Percentiles rank a stretch among this genome's conserved stretches.
phyloP scores from a whole-genome alignment of 352 stramenopile genomes.

The Pilasporangium apinafurcum region DNA sequence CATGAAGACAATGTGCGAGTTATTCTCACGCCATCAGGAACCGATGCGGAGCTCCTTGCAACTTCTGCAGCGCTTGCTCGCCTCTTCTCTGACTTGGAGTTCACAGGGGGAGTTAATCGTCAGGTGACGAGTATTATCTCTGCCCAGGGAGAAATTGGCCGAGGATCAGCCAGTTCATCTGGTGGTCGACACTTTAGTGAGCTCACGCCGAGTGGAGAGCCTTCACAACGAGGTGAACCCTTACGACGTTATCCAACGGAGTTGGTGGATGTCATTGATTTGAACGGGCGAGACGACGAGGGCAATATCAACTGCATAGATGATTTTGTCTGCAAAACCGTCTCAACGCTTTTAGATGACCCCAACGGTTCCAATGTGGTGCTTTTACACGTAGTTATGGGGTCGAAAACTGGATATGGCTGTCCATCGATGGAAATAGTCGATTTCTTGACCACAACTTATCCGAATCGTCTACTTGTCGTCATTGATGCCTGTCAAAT shows the following conservation, averaged over 20 bases:
- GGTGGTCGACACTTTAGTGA: slow-evolving; percentile 79
- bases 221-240: slow-evolving; percentile 24
- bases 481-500: slow-evolving; percentile 88
- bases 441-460: slow-evolving; percentile 37
- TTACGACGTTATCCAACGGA: slow-evolving; percentile 54
- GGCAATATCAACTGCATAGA: slow-evolving; percentile 50
- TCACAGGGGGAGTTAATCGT: slow-evolving; percentile 18
- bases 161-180: slow-evolving; percentile 69
- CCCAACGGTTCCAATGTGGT: slow-evolving; percentile 48
- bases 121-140: slow-evolving; percentile 83
- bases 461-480: slow-evolving; percentile 68
- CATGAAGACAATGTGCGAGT: slow-evolving; percentile 41
- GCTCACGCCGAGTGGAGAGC: slow-evolving; percentile 64
- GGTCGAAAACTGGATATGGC: slow-evolving; percentile 80
- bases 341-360: slow-evolving; percentile 37
- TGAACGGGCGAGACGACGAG: slow-evolving; percentile 46
- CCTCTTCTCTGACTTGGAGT: slow-evolving; percentile 38
- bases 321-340: slow-evolving; percentile 25
- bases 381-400: slow-evolving; percentile 81
- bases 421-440: slow-evolving; percentile 69
- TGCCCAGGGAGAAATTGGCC: slow-evolving; percentile 78
- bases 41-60: slow-evolving; percentile 81
- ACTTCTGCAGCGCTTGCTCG: slow-evolving; percentile 63
- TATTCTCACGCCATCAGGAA: slow-evolving; percentile 78
- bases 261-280: slow-evolving; percentile 57